phyloP scores from a whole-genome alignment of 176 grass and related monocot species.

The Pontederia crassipes region DNA sequence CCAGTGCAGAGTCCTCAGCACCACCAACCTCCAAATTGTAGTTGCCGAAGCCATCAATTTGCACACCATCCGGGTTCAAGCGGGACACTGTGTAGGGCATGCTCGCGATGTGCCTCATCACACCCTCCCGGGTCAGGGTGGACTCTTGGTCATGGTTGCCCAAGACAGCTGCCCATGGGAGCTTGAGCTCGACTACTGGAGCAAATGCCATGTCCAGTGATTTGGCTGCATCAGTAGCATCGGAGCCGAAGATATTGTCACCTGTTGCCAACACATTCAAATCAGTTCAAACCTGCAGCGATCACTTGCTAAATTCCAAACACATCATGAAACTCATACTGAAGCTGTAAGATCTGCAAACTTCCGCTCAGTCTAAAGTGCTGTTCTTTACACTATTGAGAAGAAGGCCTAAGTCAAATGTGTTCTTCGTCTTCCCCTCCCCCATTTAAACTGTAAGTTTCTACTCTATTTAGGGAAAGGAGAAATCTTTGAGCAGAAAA shows the following conservation, averaged over 20 bases:
- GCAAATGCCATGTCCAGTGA: constrained; percentile 72
- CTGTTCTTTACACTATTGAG: no score
- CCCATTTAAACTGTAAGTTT: no score
- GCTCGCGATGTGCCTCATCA: constrained; percentile 66
- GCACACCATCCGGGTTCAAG: constrained; percentile 51
- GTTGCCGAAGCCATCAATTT: constrained; percentile 87
- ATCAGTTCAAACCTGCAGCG: no score
- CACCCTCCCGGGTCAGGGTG: constrained; percentile 59
- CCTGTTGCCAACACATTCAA: constrained; percentile 34
- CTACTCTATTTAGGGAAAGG: no score
- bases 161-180: constrained; percentile 80
- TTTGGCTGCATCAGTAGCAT: constrained; percentile 54
- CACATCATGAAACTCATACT: no score
- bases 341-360: no score
- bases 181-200: constrained; percentile 55
- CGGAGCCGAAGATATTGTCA: constrained; percentile 66
- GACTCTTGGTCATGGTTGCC: constrained; percentile 94
- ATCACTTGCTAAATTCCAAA: no score
- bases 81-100: constrained; percentile 67
- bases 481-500: no score
- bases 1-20: constrained; percentile 42
- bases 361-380: no score
- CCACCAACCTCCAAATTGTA: constrained; percentile 74
- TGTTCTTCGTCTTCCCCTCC: no score
- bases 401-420: no score